These are phyloP conservation scores for Pascua sp. DNA, from an alignment of 1,284 basidiomycete species.

Conservation along the genomic window DNA sequence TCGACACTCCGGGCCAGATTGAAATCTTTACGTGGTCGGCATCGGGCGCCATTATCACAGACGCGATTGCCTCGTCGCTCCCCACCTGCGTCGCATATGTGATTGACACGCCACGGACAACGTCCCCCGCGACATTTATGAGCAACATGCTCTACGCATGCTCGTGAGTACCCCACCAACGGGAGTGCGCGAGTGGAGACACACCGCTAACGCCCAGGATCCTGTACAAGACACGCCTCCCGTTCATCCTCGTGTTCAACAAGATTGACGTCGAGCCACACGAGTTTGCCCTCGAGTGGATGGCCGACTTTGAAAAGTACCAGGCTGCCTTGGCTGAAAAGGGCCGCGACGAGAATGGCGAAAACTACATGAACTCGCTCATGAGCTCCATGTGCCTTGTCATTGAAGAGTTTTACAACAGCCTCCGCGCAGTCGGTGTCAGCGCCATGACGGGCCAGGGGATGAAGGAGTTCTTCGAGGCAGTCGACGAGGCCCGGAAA, in stretches of 20 bases:
- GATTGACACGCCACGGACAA: slow-evolving; percentile 94
- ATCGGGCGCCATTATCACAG: slow-evolving; percentile 96
- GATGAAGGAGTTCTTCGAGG: slow-evolving; percentile 83
- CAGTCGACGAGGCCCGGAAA: slow-evolving; percentile 77
- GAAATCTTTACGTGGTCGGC: slow-evolving; percentile 99
- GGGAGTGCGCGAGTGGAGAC: background rate
- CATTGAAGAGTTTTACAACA: slow-evolving; percentile 97
- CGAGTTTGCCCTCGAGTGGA: slow-evolving; percentile 94
- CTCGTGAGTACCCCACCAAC: slow-evolving; percentile 58
- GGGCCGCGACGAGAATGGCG: slow-evolving; percentile 73
- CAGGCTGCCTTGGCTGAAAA: slow-evolving; percentile 58
- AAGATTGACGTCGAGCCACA: slow-evolving; percentile 87
- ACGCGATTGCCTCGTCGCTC: slow-evolving; percentile 88
- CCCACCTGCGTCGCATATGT: slow-evolving; percentile 95
- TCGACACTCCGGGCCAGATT: slow-evolving; percentile 98
- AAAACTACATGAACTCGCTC: slow-evolving; percentile 96
- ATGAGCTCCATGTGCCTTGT: slow-evolving; percentile 99
- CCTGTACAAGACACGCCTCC: slow-evolving; percentile 95
- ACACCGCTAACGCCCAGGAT: too few species aligned
- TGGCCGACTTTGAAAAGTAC: slow-evolving; percentile 87
- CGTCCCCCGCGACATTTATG: slow-evolving; percentile 97
- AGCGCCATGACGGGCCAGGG: slow-evolving; percentile 93
- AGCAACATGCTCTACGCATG: slow-evolving; percentile 99
- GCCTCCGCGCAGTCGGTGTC: slow-evolving; percentile 90
- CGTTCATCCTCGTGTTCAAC: slow-evolving; percentile 98